phyloP scores from a whole-genome alignment of 192 early-diverging fungal genomes.

The Kickxella alabastrina region DNA sequence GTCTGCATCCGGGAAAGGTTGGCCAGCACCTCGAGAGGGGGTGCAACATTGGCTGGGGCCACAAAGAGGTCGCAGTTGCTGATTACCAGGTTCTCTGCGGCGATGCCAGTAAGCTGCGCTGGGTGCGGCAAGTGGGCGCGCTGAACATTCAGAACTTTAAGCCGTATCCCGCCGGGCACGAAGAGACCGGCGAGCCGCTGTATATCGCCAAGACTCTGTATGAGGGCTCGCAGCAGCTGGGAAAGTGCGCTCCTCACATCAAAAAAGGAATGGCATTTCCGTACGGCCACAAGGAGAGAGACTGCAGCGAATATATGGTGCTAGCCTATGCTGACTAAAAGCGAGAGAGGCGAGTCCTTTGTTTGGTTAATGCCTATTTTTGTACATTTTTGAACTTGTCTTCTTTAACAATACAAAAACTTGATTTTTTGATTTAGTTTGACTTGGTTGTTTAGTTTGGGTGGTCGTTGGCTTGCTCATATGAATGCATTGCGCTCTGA shows the following conservation, averaged over 20 bases:
- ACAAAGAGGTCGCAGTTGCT: slow-evolving; percentile 51
- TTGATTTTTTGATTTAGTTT: not conserved
- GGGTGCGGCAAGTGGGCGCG: slow-evolving; percentile 51
- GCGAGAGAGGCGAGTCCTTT: not conserved
- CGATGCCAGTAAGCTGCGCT: slow-evolving; percentile 53
- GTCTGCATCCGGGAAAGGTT: slow-evolving; percentile 52
- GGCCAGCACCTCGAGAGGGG: slow-evolving; percentile 50
- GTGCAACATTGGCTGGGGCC: slow-evolving; percentile 54
- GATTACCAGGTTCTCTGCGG: slow-evolving; percentile 64
- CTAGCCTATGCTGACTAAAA: slow-evolving; percentile 34
- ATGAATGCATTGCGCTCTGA: too few species aligned
- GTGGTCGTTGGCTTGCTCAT: too few species aligned
- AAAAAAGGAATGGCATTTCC: slow-evolving; percentile 51
- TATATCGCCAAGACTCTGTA: slow-evolving; percentile 49
- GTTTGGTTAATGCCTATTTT: not conserved
- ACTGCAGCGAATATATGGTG: slow-evolving; percentile 42
- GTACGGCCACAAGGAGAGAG: slow-evolving; percentile 48
- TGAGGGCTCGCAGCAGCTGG: slow-evolving; percentile 53
- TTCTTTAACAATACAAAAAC: not conserved
- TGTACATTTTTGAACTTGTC: not conserved
- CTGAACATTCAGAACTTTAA: slow-evolving; percentile 39
- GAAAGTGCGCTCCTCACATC: slow-evolving; percentile 53
- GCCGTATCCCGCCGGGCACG: slow-evolving; percentile 41
- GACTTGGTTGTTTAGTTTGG: not conserved
- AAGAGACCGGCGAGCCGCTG: slow-evolving; percentile 47